These are phyloP conservation scores for Gentiana dahurica DNA, from an alignment of 257 asterid species.

Conservation along the genomic window DNA sequence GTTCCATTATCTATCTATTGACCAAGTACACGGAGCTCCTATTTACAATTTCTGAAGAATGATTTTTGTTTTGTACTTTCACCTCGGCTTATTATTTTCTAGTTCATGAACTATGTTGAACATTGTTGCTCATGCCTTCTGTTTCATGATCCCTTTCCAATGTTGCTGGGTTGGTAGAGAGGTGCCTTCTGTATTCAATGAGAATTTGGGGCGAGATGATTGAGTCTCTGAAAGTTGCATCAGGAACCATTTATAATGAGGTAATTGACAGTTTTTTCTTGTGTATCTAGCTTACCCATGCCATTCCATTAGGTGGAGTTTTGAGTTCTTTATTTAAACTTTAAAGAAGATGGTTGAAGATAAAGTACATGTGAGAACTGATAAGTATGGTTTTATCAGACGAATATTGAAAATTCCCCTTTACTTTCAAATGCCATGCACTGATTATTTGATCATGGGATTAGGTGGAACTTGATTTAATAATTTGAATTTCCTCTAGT, in stretches of 20 bases:
- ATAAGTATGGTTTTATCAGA: too few species aligned
- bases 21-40: too few species aligned
- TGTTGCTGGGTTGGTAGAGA: conserved; percentile 31
- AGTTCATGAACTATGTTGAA: background rate
- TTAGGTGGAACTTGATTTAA: too few species aligned
- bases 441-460: too few species aligned
- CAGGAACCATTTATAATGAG: conserved; percentile 95
- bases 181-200: conserved; percentile 86
- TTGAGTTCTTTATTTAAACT: conserved; percentile 4
- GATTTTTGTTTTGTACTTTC: too few species aligned
- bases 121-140: background rate
- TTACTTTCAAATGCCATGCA: too few species aligned
- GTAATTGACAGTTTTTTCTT: conserved; percentile 18
- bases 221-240: conserved; percentile 66
- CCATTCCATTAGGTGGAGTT: background rate
- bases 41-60: background rate
- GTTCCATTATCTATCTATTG: too few species aligned
- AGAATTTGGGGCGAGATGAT: conserved; percentile 60
- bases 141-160: conserved; percentile 1
- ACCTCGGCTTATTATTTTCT: background rate
- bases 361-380: too few species aligned
- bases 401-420: too few species aligned
- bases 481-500: too few species aligned
- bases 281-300: background rate
- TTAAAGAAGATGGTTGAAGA: too few species aligned